Evolutionary conservation across 164 flowering plant genomes (phyloP).

Genomic region (Kalanchoe fedtschenkoi): DNA sequence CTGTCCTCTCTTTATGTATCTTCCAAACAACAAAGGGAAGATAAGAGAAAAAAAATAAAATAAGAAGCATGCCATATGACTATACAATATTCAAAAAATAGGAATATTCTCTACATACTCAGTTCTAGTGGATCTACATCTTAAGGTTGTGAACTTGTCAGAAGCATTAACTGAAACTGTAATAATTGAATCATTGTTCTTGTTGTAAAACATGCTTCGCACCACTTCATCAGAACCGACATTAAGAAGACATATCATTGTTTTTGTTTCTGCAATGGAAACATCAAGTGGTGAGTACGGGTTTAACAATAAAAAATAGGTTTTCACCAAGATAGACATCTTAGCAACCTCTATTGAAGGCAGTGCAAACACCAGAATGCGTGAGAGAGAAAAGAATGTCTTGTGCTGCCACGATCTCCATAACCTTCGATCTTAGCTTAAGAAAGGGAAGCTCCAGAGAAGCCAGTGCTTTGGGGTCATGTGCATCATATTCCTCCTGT

Average conservation of each 20-base stretch:
- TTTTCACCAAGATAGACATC: neutral
- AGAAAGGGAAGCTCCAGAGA: constrained; percentile 59
- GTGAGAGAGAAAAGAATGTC: constrained; percentile 98
- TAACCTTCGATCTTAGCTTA: constrained; percentile 73
- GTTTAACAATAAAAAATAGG: neutral
- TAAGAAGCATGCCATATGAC: neutral
- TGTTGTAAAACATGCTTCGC: constrained; percentile 87
- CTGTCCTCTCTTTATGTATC: constrained; percentile 72
- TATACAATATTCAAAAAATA: neutral
- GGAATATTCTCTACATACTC: constrained; percentile 38
- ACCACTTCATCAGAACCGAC: constrained; percentile 91
- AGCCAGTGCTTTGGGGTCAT: constrained; percentile 85
- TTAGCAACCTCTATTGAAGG: constrained; percentile 82
- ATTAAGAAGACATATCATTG: constrained; percentile 85
- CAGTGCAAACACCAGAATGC: constrained; percentile 96
- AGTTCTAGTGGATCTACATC: constrained; percentile 91
- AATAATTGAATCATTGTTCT: constrained; percentile 92
- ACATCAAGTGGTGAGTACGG: neutral
- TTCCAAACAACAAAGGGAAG: constrained; percentile 13
- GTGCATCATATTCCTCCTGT: constrained; percentile 96
- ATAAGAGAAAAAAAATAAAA: neutral
- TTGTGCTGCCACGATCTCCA: constrained; percentile 93
- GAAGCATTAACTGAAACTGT: constrained; percentile 99
- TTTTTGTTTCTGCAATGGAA: constrained; percentile 61
- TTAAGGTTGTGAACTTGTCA: constrained; percentile 91